A percentile compares a stretch with the other conserved stretches of the same genome.
phyloP scores from a whole-genome alignment of 2,329 filamentous ascomycete genomes.

The Sporothrix euskadiensis region DNA sequence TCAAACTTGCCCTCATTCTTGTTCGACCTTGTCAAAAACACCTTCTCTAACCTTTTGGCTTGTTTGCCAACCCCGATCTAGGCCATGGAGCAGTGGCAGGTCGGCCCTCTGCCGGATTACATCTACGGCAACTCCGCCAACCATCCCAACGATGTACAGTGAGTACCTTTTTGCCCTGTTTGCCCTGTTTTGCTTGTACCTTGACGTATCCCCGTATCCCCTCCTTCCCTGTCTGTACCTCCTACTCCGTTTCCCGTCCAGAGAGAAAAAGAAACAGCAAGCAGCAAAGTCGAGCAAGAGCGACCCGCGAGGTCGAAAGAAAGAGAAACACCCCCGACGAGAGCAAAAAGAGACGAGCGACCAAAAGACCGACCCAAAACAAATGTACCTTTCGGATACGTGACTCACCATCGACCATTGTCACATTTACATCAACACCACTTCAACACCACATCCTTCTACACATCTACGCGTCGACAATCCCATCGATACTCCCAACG shows the following conservation, averaged over 20 bases:
- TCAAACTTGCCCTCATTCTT: background rate
- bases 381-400: background rate
- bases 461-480: background rate
- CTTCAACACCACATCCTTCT: background rate
- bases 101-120: constrained; percentile 62
- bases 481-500: background rate
- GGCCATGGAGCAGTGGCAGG: constrained; percentile 64
- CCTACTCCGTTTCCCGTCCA: background rate
- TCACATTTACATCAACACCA: background rate
- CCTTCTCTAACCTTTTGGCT: constrained; percentile 8
- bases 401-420: background rate
- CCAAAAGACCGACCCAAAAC: background rate
- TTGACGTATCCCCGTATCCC: constrained; percentile 33
- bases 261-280: background rate
- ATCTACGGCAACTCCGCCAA: constrained; percentile 57
- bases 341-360: background rate
- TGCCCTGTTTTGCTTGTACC: constrained; percentile 36
- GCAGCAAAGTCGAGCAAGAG: background rate
- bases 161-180: constrained; percentile 43
- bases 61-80: constrained; percentile 34
- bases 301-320: background rate
- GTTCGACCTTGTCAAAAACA: background rate
- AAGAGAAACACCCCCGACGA: background rate
- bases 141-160: constrained; percentile 59
- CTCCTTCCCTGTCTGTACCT: background rate